Evolutionary conservation across 306 rosid genomes (phyloP), one percentile per base, ranked within the genome.

Genomic region (Vigna hirtella): DNA sequence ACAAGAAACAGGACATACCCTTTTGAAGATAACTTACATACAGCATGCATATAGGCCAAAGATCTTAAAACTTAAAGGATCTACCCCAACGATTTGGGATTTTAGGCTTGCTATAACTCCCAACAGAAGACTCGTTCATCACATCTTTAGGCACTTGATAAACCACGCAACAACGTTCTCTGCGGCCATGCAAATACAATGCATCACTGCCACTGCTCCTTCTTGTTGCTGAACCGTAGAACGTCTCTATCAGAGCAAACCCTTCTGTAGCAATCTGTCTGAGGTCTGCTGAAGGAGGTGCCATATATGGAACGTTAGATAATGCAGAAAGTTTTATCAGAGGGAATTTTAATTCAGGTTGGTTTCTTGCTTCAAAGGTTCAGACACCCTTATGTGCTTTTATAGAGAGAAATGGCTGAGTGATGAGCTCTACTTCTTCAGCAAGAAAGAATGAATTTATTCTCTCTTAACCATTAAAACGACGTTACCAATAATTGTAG

Each of bases 81-180:
- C 77, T 75, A 68, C 84, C 81, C 84, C 84, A 75, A 68, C 72
- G 81, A 68, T 24, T 68, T 6, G 59, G 77, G 66, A 81, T n/a
- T 51, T 75, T 81, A 22, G 58, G 77, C 81, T 59, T 75, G 11
- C 79, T 53, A 26, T 55, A 47, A 51, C 52, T 66, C 9, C 16
- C 66, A 14, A 20, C 17, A 30, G 17, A 28, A 36, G 48, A 22
- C 0, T 68, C 77, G 56, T 74, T 43, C 47, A 15, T 62, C 2
- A 30, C 40, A 47, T 2, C 42, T 3, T 56, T 61, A 2, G 40
- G 40, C 10, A 52, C 47, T 1, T 77, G 73, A 66, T 36, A 30
- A 76, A 75, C 72, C 51, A 75, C 63, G 40, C 72, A 63, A 26
- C 3, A 15, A 13, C 63, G 62, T 7, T 63, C 72, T 63, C 63